Evolutionary conservation across 495 filamentous ascomycete genomes (phyloP).

Genomic region (Tuber brumale): DNA sequence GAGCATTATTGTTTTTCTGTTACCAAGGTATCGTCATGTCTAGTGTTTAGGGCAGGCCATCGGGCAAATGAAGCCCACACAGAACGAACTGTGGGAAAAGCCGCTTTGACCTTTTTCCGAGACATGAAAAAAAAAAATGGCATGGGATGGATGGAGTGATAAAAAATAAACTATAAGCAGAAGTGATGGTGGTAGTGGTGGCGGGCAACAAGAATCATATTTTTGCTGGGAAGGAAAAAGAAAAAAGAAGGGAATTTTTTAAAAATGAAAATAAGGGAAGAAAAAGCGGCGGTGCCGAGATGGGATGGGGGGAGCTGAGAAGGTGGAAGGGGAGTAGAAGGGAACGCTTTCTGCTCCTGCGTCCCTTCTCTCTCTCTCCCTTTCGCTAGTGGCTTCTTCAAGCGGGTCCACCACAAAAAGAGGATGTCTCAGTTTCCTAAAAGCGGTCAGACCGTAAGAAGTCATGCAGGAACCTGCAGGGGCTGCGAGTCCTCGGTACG

Average conservation of each 20-base stretch:
- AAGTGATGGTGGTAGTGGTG: background rate
- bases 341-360: constrained; percentile 10
- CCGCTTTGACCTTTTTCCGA: constrained; percentile 39
- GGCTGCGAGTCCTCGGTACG: constrained; percentile 28
- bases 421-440: constrained; percentile 36
- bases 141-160: constrained; percentile 13
- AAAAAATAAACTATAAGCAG: background rate
- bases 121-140: constrained; percentile 19
- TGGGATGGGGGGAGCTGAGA: constrained; percentile 23
- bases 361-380: constrained; percentile 21
- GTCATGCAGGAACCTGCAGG: constrained; percentile 39
- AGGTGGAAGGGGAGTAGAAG: background rate
- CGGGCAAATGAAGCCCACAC: constrained; percentile 11
- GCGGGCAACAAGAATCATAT: background rate
- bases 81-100: background rate
- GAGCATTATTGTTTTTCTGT: background rate
- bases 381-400: constrained; percentile 37
- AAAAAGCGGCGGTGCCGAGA: constrained; percentile 21
- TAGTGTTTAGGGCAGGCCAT: constrained; percentile 27
- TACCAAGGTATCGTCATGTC: background rate
- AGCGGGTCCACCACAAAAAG: constrained; percentile 27
- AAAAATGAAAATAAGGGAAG: background rate
- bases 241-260: background rate
- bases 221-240: background rate
- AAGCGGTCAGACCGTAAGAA: constrained; percentile 39